These are phyloP conservation scores for Uromyces viciae-fabae DNA, from an alignment of 1,284 basidiomycete species.

Conservation along the genomic window DNA sequence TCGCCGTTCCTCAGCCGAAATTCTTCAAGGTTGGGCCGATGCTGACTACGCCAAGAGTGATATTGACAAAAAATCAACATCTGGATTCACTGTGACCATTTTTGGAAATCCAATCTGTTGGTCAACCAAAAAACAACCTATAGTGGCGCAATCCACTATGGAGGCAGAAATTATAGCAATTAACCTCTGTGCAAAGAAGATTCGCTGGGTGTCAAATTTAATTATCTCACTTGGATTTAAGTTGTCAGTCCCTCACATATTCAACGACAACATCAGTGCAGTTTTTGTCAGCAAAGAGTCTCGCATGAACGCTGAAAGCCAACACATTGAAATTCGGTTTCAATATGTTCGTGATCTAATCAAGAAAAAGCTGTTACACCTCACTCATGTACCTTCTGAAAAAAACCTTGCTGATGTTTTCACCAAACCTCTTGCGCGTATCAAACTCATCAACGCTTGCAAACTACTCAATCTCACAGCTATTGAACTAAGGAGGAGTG, in stretches of 20 bases:
- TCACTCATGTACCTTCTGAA: not conserved
- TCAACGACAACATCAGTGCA: not conserved
- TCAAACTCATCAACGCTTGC: not conserved
- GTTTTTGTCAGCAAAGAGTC: not conserved
- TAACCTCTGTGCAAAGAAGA: not conserved
- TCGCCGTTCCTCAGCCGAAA: not conserved
- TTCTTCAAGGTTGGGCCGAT: not conserved
- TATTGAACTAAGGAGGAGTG: not conserved
- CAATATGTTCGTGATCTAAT: not conserved
- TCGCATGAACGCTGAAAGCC: not conserved
- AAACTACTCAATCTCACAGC: not conserved
- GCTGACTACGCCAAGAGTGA: not conserved
- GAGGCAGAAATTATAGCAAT: constrained; percentile 1
- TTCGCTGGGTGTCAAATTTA: not conserved
- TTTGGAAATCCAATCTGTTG: constrained; percentile 6
- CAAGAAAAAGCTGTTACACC: not conserved
- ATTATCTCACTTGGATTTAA: not conserved
- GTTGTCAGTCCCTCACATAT: not conserved
- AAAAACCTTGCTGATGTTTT: not conserved
- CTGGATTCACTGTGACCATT: not conserved
- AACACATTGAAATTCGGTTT: constrained; percentile 15
- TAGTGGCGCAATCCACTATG: not conserved
- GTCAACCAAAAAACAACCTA: constrained; percentile 2
- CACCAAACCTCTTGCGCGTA: not conserved
- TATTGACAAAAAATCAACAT: not conserved